Base-by-base conservation (phyloP, 805 yeast genomes). In the Candida pseudoglaebosa region DNA sequence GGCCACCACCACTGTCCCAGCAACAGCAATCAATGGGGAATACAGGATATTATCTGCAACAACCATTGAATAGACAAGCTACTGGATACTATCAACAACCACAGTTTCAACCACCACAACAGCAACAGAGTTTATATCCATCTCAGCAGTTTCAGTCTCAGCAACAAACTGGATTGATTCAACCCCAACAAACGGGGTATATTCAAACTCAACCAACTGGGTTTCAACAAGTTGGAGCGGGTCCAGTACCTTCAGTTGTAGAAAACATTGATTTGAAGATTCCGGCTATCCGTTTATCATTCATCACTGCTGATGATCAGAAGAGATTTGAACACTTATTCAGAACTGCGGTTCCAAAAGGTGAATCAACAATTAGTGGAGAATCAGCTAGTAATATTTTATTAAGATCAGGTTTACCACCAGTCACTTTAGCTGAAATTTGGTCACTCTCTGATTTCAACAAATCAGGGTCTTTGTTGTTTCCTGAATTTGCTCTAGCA, bases 401-500 rank as follows among this genome's bases (percentile, higher is more conserved):
- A 50, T 68, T 87, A 65, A 77, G 85, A 48, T 89, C 96, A 0
- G 86, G 87, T 5, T 69, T 91, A 38, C 69, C 78, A 30, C 88
- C 95, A 2, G 70, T 76, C 18, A 78, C 82, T 31, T 71, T 91
- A 49, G 91, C 91, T 2, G 87, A 79, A 50, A 84, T 91, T 44
- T 91, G 98, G 98, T 80, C 84, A 17, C 67, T 91, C 41, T 77
- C 95, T n/a, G 98, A 91, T 55, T 82, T 95, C 2, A 84, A 81
- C 50, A 83, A 79, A 52, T 81, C 93, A 5, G 98, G 98, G 2
- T 73, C 79, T 39, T 74, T 91, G 44, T 64, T 91, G 50, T 91
- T 90, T 56, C 98, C 98, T 2, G 97, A 91, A 60, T 91, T 91
- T 70, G 95, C 95, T 12, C 70, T 91, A 47, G 89, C 96, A 13